phyloP scores from a whole-genome alignment of 805 yeast genomes.

The Candida gorgasii region DNA sequence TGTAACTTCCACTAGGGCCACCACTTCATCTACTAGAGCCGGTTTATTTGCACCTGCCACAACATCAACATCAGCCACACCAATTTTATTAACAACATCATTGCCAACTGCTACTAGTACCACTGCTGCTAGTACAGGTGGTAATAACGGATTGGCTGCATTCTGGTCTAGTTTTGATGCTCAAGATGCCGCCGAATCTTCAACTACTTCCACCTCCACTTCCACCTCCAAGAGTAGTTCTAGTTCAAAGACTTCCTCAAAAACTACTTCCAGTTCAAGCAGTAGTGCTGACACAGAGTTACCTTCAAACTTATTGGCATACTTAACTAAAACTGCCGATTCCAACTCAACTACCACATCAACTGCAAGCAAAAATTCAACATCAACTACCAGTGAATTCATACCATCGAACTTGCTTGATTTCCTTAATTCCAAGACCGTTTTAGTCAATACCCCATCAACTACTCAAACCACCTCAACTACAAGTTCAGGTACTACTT shows the following conservation, averaged over 20 bases:
- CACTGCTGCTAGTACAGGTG: not conserved
- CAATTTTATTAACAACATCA: not conserved
- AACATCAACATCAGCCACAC: not conserved
- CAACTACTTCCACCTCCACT: not conserved
- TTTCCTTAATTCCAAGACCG: constrained; percentile 5
- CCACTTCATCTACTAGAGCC: no score
- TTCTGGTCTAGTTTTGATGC: constrained; percentile 15
- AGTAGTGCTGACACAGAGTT: no score
- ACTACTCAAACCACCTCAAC: not conserved
- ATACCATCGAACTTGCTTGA: constrained; percentile 8
- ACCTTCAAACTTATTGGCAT: constrained; percentile 14
- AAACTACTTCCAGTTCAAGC: no score
- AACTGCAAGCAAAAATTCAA: not conserved
- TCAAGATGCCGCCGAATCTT: not conserved
- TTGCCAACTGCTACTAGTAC: constrained; percentile 1
- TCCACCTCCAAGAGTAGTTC: no score
- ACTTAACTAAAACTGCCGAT: not conserved
- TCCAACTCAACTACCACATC: not conserved
- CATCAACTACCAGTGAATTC: not conserved
- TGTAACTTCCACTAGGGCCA: not conserved
- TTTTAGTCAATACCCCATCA: not conserved
- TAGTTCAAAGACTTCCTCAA: not conserved
- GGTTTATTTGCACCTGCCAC: no score
- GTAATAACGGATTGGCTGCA: not conserved
- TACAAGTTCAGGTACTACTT: not conserved